Base-by-base conservation (phyloP, 1,139 yeast genomes). In the Debaryomycetaceae sp. region DNA sequence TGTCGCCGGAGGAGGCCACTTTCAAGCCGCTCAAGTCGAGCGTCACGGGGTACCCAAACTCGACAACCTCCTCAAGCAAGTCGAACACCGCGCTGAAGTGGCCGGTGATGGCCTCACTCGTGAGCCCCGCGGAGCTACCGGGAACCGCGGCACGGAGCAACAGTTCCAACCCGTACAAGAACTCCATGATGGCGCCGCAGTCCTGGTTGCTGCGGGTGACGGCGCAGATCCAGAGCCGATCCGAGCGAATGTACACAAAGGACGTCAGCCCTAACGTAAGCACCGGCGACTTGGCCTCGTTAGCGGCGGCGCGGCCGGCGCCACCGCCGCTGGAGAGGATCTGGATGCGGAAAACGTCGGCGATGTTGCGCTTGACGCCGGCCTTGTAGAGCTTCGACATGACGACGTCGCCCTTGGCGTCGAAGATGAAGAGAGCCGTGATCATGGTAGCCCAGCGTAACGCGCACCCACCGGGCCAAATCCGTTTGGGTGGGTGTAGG, bases 221-320 rank as follows among this genome's bases (percentile, higher is more conserved):
- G 0, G 89, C 95, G 12, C 89, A 94, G 10, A 86, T 51, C 82
- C 94, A 91, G 14, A 91, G 47, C 35, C 71, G 65, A 11, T 79
- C 81, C 34, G 79, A 74, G 42, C 76, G 74, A 30, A 85, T 80
- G 49, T 88, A 89, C 28, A 88, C 69, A 51, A 89, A 91, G 0
- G 96, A 83, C 0, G 97, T 91, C 1, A 95, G 84, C 3, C 98
- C 98, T 25, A 91, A 59, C 0, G 97, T 91, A 34, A 89, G 60
- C 5, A 91, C 79, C 0, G 98, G 98, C 3, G 94, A 81, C 40
- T 83, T 68, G 18, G 66, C 61, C 45, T 71, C 65, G 21, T 28
- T 32, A 11, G 41, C 40, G 11, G 37, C 28, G 16, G 43, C 38
- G 12, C 36, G 25, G 19, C 37, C 34, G 26, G 38, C 37, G 26